Conservation (phyloP, 257 asterid species). For the Solanum dulcamara region DNA sequence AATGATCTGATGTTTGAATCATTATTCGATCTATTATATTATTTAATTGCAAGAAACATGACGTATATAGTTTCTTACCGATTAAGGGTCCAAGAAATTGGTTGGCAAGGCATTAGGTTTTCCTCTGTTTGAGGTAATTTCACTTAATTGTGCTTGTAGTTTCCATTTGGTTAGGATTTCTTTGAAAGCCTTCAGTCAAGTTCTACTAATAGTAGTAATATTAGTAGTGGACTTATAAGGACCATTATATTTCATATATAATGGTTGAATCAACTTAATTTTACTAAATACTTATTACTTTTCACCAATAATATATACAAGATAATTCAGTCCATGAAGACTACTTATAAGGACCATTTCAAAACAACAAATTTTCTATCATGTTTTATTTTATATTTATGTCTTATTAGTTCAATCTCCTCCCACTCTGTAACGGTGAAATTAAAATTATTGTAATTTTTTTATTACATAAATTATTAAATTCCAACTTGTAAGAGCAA, state of each 20-base stretch:
- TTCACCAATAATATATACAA: not conserved
- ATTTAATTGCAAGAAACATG: not conserved
- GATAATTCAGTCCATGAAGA: rapidly evolving
- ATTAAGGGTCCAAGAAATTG: not conserved
- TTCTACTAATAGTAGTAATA: not conserved
- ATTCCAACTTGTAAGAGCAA: not conserved
- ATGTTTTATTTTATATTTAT: not conserved
- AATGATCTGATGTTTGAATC: not conserved
- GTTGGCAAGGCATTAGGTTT: not conserved
- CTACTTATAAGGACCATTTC: not conserved
- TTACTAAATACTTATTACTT: too few species aligned
- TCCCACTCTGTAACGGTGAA: not conserved
- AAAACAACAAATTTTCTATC: not conserved
- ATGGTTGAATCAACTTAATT: not conserved
- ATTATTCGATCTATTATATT: not conserved
- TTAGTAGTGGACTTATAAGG: too few species aligned
- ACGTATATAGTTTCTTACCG: not conserved
- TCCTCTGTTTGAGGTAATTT: not conserved
- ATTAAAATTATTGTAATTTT: not conserved
- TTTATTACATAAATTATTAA: not conserved
- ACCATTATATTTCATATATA: not conserved
- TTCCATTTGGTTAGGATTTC: not conserved
- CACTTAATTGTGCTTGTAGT: not conserved
- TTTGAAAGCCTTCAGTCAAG: not conserved
- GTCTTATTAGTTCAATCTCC: not conserved